Evolutionary conservation across 495 filamentous ascomycete species (phyloP).

Genomic region (Viridothelium virens): DNA sequence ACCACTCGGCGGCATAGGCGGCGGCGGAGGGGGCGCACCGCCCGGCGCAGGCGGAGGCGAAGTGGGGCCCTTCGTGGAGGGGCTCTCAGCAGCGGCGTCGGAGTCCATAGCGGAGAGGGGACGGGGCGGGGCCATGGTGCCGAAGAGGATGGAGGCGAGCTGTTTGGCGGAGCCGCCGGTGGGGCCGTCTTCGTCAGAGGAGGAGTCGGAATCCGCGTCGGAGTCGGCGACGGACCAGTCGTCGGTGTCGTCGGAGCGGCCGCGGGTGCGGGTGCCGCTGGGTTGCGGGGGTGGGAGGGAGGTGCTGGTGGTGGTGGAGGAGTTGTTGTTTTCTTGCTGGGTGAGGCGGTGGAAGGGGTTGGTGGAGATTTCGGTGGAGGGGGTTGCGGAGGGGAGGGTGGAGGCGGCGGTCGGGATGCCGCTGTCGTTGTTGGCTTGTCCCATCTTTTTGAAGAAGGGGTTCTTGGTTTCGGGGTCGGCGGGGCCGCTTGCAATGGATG

Average conservation of each 20-base stretch:
- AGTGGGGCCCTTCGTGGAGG: conserved; percentile 14
- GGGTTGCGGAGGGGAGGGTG: conserved; percentile 35
- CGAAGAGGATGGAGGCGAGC: conserved; percentile 84
- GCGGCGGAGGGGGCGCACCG: conserved; percentile 42
- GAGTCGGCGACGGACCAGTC: conserved; percentile 80
- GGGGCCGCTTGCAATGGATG: conserved; percentile 30
- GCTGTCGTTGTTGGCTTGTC: conserved; percentile 36
- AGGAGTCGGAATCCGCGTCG: conserved; percentile 54
- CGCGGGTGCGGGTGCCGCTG: conserved; percentile 42
- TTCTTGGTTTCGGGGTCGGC: conserved; percentile 40
- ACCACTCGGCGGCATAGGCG: conserved; percentile 46
- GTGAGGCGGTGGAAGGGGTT: conserved; percentile 95
- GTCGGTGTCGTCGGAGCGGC: conserved; percentile 66
- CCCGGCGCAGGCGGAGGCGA: conserved; percentile 31
- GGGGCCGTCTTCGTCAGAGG: conserved; percentile 57
- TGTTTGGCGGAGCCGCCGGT: conserved; percentile 79
- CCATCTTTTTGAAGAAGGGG: conserved; percentile 65
- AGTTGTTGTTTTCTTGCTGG: conserved; percentile 46
- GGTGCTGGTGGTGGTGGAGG: conserved; percentile 24
- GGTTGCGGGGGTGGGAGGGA: conserved; percentile 27
- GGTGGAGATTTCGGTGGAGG: conserved; percentile 54
- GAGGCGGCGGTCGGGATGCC: conserved; percentile 19
- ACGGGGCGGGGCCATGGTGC: conserved; percentile 91
- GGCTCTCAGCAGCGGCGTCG: background rate
- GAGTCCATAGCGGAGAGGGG: conserved; percentile 71